Base-by-base conservation (phyloP, 306 rosid species). In the Potentilla sterilis region DNA sequence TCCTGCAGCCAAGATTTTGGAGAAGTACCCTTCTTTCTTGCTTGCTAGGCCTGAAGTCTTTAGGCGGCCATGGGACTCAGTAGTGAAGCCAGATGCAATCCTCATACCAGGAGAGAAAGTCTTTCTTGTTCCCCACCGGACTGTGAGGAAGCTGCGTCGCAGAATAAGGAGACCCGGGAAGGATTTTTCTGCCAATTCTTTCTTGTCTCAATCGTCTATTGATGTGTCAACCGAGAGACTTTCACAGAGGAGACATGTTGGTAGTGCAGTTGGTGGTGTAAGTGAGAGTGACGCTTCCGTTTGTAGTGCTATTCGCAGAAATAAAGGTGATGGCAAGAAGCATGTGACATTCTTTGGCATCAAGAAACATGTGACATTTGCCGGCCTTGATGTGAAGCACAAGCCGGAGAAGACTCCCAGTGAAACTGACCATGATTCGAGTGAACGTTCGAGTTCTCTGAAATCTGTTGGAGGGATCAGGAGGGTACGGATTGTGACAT, bases 21-120 rank as follows among this genome's bases (percentile, higher is more conserved):
- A 80, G 65, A 80, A 83, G 77, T 80, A 80, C 64, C 87, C 72
- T 0, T 75, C 74, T 63, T 73, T 73, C 70, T 12, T 83, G 19
- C 77, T 80, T 4, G 71, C 87, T 2, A 41, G 73, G 70, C 84
- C 75, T 13, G 79, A 80, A 9, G 79, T 80, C 9, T 80, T 77
- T 46, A 48, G n/a, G 37, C 64, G 19, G 70, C 87, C 81, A 0
- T 76, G 87, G 84, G 78, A 77, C 66, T 76, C 77, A 4, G 58
- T 80, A 10, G 70, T 83, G 70, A 66, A 55, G 57, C 74, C 76
- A 2, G 70, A 83, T 6, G 77, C 70, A 34, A 83, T 79, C 28
- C 79, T 83, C 75, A 61, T 13, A 15, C 84, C 81, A 0, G 84
- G 84, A 7, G 70, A 76, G 4, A 83, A 77, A 14, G 19, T 76